These are phyloP conservation scores for Capsicum pubescens DNA, from an alignment of 257 asterid genomes.

Conservation along the genomic window DNA sequence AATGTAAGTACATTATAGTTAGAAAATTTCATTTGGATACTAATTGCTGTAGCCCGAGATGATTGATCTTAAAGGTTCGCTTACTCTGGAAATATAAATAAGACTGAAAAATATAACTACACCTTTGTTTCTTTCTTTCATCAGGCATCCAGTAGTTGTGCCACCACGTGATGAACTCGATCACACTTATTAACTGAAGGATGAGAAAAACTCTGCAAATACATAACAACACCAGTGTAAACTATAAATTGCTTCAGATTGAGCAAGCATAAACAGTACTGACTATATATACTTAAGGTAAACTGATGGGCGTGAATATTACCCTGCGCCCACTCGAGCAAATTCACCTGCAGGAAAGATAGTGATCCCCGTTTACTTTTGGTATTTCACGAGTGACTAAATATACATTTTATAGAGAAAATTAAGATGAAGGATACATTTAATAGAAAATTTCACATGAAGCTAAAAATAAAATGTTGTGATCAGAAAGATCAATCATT, in stretches of 20 bases:
- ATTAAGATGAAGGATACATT: background rate
- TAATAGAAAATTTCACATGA: background rate
- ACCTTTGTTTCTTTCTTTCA: slow-evolving; percentile 65
- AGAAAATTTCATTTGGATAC: background rate
- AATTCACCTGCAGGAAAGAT: slow-evolving; percentile 69
- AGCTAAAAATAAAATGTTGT: background rate
- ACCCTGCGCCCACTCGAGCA: slow-evolving; percentile 98
- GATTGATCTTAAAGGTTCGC: background rate
- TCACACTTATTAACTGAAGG: slow-evolving; percentile 89
- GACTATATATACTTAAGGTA: background rate
- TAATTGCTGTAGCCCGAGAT: background rate
- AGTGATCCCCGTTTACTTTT: background rate
- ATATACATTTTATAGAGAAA: background rate
- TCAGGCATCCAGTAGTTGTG: slow-evolving; percentile 91
- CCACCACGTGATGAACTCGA: slow-evolving; percentile 95
- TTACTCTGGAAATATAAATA: background rate
- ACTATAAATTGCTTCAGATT: background rate
- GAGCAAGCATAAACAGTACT: background rate
- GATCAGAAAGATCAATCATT: slow-evolving; percentile 1
- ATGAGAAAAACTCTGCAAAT: slow-evolving; percentile 68
- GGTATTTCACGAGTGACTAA: background rate
- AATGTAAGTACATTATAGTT: background rate
- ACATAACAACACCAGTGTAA: background rate
- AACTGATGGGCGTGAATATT: slow-evolving; percentile 36
- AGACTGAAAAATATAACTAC: background rate